Evolutionary conservation across 305 asterid species (phyloP).

Genomic region (Fraxinus floribunda): DNA sequence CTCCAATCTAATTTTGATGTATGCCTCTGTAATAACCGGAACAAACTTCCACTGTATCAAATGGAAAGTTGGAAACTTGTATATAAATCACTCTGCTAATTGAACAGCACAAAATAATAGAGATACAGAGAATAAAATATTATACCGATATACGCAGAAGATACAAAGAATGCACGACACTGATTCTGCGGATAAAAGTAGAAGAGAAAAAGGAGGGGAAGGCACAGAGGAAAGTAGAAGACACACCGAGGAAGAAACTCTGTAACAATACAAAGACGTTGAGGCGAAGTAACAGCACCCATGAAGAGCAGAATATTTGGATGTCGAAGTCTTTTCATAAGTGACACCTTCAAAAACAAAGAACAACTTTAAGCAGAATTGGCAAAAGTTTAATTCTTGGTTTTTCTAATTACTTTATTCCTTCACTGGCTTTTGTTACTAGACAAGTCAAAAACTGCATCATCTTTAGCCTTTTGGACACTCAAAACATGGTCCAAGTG

Average conservation of each 20-base stretch:
- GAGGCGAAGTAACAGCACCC: slow-evolving; percentile 96
- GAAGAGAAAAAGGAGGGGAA: slow-evolving; percentile 6
- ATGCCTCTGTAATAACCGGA: slow-evolving; percentile 67
- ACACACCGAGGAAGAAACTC: slow-evolving; percentile 94
- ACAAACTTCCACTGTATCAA: slow-evolving; percentile 76
- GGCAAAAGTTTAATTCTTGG: not conserved
- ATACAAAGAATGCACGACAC: not conserved
- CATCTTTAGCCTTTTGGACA: not conserved
- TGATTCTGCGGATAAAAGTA: slow-evolving; percentile 9
- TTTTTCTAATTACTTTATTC: not conserved
- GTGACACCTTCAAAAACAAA: slow-evolving; percentile 35
- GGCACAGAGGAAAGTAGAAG: slow-evolving; percentile 19
- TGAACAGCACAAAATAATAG: not conserved
- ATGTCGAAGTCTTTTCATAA: slow-evolving; percentile 54
- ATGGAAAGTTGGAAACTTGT: slow-evolving; percentile 18
- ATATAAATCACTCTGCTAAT: not conserved
- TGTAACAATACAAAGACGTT: slow-evolving; percentile 86
- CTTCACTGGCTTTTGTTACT: not conserved
- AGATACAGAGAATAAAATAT: not conserved
- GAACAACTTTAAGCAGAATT: slow-evolving; percentile 1
- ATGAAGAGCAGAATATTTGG: slow-evolving; percentile 84
- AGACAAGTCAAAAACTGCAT: not conserved
- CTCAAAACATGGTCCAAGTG: not conserved
- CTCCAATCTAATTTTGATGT: slow-evolving; percentile 69
- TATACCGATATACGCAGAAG: not conserved